Conservation (phyloP, 1,139 yeast genomes). For the Suhomyces ambrosiae region DNA sequence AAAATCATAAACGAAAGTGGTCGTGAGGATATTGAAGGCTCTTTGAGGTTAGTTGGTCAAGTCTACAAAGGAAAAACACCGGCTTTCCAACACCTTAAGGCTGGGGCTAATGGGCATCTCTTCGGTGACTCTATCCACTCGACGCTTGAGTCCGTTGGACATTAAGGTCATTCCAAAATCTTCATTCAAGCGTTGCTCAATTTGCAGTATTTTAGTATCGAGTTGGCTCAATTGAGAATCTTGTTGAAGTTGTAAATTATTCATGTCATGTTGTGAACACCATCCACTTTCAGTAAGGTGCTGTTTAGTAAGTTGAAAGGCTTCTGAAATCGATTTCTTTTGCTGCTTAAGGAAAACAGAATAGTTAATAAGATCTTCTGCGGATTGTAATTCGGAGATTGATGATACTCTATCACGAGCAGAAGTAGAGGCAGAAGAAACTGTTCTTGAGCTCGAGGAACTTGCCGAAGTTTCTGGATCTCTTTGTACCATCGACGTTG, state of each 20-base stretch:
- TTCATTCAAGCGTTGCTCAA: slow-evolving; percentile 33
- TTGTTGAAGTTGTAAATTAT: slow-evolving; percentile 42
- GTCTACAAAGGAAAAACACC: slow-evolving; percentile 29
- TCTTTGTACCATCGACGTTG: slow-evolving; percentile 6
- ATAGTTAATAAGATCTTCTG: slow-evolving; percentile 38
- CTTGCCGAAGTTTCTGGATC: slow-evolving; percentile 1
- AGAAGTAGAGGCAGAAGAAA: slow-evolving; percentile 1
- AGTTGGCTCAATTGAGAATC: slow-evolving; percentile 34
- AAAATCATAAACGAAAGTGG: slow-evolving; percentile 8
- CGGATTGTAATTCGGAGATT: slow-evolving; percentile 28
- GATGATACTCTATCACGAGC: slow-evolving; percentile 17
- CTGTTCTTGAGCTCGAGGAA: slow-evolving; percentile 1
- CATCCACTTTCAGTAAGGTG: slow-evolving; percentile 44
- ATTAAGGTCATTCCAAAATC: slow-evolving; percentile 30
- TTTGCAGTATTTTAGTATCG: slow-evolving; percentile 36
- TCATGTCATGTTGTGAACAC: slow-evolving; percentile 49
- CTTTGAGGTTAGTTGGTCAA: slow-evolving; percentile 3
- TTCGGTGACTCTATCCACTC: slow-evolving; percentile 10
- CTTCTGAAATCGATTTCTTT: slow-evolving; percentile 35
- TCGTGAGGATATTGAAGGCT: slow-evolving; percentile 1
- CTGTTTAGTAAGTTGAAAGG: slow-evolving; percentile 39
- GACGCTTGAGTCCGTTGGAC: slow-evolving; percentile 9
- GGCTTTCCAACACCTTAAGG: slow-evolving; percentile 27
- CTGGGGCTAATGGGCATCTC: slow-evolving; percentile 26
- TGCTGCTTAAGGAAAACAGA: slow-evolving; percentile 34